Conservation (phyloP, 352 stramenopile species). For the Globisporangium radiosum region DNA sequence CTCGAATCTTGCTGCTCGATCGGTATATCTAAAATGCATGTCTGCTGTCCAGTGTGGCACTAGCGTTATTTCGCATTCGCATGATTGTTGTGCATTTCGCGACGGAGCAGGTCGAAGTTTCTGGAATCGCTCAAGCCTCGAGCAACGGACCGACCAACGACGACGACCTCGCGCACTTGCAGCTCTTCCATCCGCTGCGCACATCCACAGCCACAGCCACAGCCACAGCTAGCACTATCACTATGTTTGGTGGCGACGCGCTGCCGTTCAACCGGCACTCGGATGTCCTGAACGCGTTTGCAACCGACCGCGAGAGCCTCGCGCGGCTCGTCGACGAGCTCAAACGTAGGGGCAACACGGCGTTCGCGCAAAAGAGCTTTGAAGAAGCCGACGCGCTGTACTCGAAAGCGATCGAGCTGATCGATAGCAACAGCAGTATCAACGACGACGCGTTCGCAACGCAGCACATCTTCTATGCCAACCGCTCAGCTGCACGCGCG, state of each 20-base stretch:
- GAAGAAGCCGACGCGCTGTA: conserved; percentile 96
- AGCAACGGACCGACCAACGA: neutral
- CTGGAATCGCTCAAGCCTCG: conserved; percentile 4
- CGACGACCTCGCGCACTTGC: neutral
- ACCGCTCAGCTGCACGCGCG: conserved; percentile 80
- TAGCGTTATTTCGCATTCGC: neutral
- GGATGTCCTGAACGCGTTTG: conserved; percentile 66
- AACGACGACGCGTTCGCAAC: conserved; percentile 23
- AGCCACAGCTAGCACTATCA: conserved; percentile 8
- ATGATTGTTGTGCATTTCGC: neutral
- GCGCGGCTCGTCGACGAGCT: conserved; percentile 77
- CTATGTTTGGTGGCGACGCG: conserved; percentile 58
- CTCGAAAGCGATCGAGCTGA: conserved; percentile 90
- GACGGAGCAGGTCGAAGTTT: conserved; percentile 7
- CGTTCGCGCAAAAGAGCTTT: conserved; percentile 76
- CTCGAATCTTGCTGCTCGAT: neutral
- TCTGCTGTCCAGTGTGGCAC: neutral
- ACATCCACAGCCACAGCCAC: neutral
- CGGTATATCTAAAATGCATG: neutral
- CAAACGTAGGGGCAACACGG: conserved; percentile 83
- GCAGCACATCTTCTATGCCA: conserved; percentile 85
- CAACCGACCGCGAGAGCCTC: conserved; percentile 40
- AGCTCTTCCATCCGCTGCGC: neutral
- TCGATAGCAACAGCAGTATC: conserved; percentile 27
- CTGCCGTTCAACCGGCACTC: conserved; percentile 75